These are phyloP conservation scores for Bombardia bombarda DNA, from an alignment of 495 filamentous ascomycete genomes.

Conservation along the genomic window DNA sequence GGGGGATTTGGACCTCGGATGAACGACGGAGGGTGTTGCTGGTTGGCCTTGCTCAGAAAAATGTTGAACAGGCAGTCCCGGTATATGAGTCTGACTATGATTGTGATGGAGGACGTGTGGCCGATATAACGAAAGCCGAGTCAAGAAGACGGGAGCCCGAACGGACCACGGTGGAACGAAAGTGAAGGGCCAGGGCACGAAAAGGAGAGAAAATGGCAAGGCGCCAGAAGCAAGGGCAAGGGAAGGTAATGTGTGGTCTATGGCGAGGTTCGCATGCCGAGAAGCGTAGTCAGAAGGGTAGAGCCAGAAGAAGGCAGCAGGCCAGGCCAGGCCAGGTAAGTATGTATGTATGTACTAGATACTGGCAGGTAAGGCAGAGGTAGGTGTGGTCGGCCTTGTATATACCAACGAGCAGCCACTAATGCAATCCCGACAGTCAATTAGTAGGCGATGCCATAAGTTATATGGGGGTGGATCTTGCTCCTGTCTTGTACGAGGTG, in stretches of 20 bases:
- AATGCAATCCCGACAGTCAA: constrained; percentile 16
- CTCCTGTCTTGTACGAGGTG: too few relatives aligned
- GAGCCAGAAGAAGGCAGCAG: too few relatives aligned
- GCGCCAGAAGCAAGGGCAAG: constrained; percentile 6
- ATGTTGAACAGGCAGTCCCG: too few relatives aligned
- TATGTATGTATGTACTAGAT: neutral
- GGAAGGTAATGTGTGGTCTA: neutral
- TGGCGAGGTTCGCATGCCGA: neutral
- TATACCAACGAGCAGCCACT: constrained; percentile 19
- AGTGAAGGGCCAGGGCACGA: neutral
- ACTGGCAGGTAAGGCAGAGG: neutral
- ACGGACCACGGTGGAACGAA: too few relatives aligned
- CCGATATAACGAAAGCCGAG: too few relatives aligned
- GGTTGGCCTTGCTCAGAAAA: too few relatives aligned
- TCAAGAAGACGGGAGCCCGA: too few relatives aligned
- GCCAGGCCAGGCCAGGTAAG: neutral
- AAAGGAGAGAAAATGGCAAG: constrained; percentile 9
- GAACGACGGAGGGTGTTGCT: too few relatives aligned
- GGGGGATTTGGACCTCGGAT: too few relatives aligned
- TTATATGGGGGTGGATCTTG: constrained; percentile 3
- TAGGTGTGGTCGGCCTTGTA: constrained; percentile 12
- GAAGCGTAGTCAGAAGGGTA: too few relatives aligned
- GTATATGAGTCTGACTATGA: too few relatives aligned
- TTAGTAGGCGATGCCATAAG: constrained; percentile 1
- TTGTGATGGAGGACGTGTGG: too few relatives aligned